A percentile compares a stretch with the other conserved stretches of the same genome.
phyloP scores from a whole-genome alignment of 1,284 basidiomycete species.

The Ganoderma sinense region DNA sequence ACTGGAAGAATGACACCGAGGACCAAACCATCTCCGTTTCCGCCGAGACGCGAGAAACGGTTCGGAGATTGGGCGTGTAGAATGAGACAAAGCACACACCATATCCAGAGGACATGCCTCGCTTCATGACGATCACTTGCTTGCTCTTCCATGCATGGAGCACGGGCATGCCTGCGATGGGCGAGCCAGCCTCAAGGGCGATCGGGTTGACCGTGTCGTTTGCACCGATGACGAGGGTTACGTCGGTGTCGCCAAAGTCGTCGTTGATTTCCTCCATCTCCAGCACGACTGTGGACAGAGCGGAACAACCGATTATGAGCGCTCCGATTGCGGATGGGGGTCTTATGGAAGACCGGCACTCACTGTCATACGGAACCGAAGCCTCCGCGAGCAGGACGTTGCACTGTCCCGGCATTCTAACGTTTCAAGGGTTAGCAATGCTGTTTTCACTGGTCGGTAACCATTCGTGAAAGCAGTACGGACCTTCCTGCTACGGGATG shows the following conservation, averaged over 20 bases:
- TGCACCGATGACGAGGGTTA: constrained; percentile 87
- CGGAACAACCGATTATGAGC: constrained; percentile 6
- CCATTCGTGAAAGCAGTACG: not conserved
- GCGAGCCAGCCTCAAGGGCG: constrained; percentile 83
- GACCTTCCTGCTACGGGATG: constrained; percentile 50
- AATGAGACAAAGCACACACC: constrained; percentile 50
- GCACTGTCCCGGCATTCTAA: constrained; percentile 85
- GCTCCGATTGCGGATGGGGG: not conserved
- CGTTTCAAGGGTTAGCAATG: constrained; percentile 6
- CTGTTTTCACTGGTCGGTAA: not conserved
- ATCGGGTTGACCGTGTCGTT: constrained; percentile 93
- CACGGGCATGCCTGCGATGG: constrained; percentile 91
- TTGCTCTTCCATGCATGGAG: constrained; percentile 92
- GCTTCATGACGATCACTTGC: constrained; percentile 90
- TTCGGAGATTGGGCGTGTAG: not conserved
- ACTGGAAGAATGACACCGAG: not conserved
- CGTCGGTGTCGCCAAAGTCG: constrained; percentile 85
- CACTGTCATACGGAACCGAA: constrained; percentile 88
- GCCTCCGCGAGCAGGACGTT: constrained; percentile 89
- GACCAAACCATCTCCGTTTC: not conserved
- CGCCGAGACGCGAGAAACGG: not conserved
- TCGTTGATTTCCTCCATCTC: constrained; percentile 95
- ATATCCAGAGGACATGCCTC: constrained; percentile 85
- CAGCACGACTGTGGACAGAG: constrained; percentile 65
- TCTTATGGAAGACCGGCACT: constrained; percentile 38